These are phyloP conservation scores for Davidsoniella eucalypti DNA, from an alignment of 2,329 filamentous ascomycete genomes.

Conservation along the genomic window DNA sequence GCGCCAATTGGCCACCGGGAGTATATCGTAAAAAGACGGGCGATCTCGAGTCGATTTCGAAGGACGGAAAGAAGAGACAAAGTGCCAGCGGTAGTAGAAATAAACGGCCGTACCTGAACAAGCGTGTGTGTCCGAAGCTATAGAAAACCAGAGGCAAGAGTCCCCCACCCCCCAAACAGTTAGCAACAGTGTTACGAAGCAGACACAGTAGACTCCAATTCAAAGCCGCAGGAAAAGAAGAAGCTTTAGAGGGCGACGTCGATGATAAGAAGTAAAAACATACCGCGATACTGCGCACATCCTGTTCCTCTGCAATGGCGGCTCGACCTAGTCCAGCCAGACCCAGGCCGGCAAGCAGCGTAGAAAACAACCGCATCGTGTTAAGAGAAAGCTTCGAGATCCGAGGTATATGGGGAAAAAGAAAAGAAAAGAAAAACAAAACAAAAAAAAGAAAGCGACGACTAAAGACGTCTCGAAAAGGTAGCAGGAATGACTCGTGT, in stretches of 20 bases:
- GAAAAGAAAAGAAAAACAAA: neutral
- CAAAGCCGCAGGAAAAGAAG: too few relatives aligned
- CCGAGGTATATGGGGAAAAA: neutral
- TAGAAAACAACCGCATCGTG: slow-evolving; percentile 12
- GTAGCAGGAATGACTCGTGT: too few relatives aligned
- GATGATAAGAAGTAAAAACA: slow-evolving; percentile 7
- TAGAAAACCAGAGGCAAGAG: slow-evolving; percentile 12
- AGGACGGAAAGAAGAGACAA: neutral
- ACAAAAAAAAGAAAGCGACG: neutral
- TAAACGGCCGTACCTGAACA: slow-evolving; percentile 44
- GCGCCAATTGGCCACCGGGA: neutral
- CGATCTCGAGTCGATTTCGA: neutral
- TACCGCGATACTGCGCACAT: slow-evolving; percentile 15
- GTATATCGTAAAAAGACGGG: neutral
- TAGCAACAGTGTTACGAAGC: too few relatives aligned
- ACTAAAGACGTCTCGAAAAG: too few relatives aligned
- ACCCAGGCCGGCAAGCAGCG: slow-evolving; percentile 12
- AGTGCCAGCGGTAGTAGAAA: neutral
- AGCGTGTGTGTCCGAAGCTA: slow-evolving; percentile 81
- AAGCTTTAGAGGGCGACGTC: too few relatives aligned
- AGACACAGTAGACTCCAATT: too few relatives aligned
- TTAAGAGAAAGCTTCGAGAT: neutral
- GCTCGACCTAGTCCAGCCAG: slow-evolving; percentile 7
- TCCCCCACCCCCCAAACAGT: neutral
- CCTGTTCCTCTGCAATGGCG: slow-evolving; percentile 8